phyloP scores from a whole-genome alignment of 2,329 filamentous ascomycete species.

The Epichloe brachyelytri region DNA sequence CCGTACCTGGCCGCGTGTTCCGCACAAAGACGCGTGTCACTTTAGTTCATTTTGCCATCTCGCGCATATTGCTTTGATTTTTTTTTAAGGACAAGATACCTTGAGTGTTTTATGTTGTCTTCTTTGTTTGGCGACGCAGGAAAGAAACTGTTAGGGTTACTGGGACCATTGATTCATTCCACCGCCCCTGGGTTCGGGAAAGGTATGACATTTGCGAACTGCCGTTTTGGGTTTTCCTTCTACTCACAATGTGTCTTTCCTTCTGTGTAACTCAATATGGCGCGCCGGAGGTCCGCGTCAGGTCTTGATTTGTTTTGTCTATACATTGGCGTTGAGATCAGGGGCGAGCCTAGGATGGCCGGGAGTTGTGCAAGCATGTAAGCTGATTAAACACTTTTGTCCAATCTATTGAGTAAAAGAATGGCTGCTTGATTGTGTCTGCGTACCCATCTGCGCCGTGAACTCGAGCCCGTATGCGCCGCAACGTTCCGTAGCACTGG shows the following conservation, averaged over 20 bases:
- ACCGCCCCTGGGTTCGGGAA: background rate
- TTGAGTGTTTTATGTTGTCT: background rate
- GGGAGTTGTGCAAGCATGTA: background rate
- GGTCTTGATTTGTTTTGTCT: background rate
- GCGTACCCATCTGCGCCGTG: too few relatives aligned
- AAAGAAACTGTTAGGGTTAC: background rate
- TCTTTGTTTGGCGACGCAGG: background rate
- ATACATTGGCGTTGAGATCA: slow-evolving; percentile 1
- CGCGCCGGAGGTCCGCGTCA: background rate
- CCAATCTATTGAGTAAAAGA: background rate
- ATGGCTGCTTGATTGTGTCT: too few relatives aligned
- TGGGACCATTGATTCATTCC: background rate
- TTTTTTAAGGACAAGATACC: too few relatives aligned
- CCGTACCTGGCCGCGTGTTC: too few relatives aligned
- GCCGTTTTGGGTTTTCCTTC: background rate
- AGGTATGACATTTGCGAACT: background rate
- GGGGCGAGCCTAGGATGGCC: background rate
- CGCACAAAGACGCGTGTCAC: too few relatives aligned
- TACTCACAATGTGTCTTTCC: background rate
- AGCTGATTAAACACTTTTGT: background rate
- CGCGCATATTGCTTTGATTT: too few relatives aligned
- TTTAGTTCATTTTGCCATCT: too few relatives aligned
- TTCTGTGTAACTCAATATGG: background rate
- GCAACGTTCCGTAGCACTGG: too few relatives aligned
- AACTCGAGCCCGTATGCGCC: too few relatives aligned